Evolutionary conservation across 164 flowering plant genomes (phyloP).

Genomic region (Umbellularia californica): DNA sequence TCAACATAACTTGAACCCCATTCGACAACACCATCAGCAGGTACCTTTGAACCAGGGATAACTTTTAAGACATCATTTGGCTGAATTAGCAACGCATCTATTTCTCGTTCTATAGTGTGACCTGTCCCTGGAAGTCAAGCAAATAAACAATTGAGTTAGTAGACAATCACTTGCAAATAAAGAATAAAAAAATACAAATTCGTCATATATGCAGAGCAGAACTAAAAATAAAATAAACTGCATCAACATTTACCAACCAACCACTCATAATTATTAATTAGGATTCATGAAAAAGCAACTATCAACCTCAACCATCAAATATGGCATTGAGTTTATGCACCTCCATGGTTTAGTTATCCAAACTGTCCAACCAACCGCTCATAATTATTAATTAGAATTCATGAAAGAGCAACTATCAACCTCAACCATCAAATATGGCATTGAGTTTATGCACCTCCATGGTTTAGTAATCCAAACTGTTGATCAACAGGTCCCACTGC

Average conservation of each 20-base stretch:
- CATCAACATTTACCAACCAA: neutral
- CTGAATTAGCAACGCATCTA: slow-evolving; percentile 86
- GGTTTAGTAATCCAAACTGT: neutral
- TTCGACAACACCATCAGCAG: slow-evolving; percentile 82
- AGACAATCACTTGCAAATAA: neutral
- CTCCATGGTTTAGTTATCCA: neutral
- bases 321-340: no score
- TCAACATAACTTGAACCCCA: slow-evolving; percentile 96
- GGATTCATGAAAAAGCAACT: neutral
- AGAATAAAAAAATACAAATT: neutral
- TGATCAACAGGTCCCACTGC: neutral
- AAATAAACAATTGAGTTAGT: slow-evolving; percentile 5
- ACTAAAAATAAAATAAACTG: neutral
- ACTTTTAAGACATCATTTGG: slow-evolving; percentile 87
- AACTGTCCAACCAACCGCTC: neutral
- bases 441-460: no score
- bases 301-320: neutral
- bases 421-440: no score
- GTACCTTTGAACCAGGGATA: slow-evolving; percentile 90
- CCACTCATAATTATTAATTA: neutral
- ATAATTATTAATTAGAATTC: neutral
- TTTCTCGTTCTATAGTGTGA: slow-evolving; percentile 64
- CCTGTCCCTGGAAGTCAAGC: slow-evolving; percentile 54
- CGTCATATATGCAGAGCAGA: neutral
- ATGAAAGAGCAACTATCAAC: neutral